A percentile compares a stretch with the other conserved stretches of the same genome.
These are phyloP conservation scores for Alternaria atra DNA, from an alignment of 2,329 filamentous ascomycete species.

Conservation along the genomic window DNA sequence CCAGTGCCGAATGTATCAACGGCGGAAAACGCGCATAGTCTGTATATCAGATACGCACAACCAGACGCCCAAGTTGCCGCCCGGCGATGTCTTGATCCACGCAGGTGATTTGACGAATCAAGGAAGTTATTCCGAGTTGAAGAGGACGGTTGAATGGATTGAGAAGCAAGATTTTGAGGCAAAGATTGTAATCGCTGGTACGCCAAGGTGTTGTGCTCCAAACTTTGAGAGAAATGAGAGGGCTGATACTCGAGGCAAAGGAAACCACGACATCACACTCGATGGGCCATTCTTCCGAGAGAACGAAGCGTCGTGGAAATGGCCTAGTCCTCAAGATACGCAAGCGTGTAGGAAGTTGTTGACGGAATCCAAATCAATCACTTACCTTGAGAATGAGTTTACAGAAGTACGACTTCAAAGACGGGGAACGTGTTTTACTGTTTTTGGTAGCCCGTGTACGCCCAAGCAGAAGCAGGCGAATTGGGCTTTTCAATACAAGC, in stretches of 20 bases:
- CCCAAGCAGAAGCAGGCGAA: slow-evolving; percentile 58
- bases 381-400: slow-evolving; percentile 70
- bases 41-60: slow-evolving; percentile 83
- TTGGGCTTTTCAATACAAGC: slow-evolving; percentile 74
- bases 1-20: neutral
- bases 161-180: slow-evolving; percentile 72
- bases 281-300: slow-evolving; percentile 69
- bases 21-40: slow-evolving; percentile 68
- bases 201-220: neutral
- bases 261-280: slow-evolving; percentile 79
- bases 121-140: slow-evolving; percentile 66
- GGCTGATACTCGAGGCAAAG: slow-evolving; percentile 49
- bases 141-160: slow-evolving; percentile 71
- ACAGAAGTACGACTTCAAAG: slow-evolving; percentile 65
- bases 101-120: slow-evolving; percentile 81
- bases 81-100: slow-evolving; percentile 78
- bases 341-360: slow-evolving; percentile 65
- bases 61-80: slow-evolving; percentile 68
- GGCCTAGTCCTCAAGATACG: slow-evolving; percentile 63
- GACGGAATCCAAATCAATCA: slow-evolving; percentile 61
- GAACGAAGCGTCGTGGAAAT: slow-evolving; percentile 65
- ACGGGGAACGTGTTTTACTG: slow-evolving; percentile 67
- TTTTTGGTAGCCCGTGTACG: slow-evolving; percentile 77
- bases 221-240: neutral
- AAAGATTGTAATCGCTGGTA: slow-evolving; percentile 76